Evolutionary conservation across 345 rosid genomes (phyloP).

Genomic region (Kernera saxatilis): DNA sequence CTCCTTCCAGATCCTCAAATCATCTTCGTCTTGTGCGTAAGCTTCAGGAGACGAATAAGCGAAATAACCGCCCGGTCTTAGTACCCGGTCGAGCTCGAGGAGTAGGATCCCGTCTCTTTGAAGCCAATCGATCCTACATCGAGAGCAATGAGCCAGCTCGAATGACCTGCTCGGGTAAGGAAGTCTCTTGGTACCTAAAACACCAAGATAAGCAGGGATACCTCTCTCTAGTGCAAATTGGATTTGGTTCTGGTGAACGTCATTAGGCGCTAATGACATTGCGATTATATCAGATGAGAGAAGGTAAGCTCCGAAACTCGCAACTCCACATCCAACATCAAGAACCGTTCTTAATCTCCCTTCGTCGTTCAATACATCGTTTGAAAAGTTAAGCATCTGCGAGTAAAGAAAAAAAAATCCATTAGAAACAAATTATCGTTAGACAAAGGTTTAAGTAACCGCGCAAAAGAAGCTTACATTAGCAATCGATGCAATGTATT

Average conservation of each 20-base stretch:
- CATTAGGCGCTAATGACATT: conserved; percentile 96
- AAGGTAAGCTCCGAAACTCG: conserved; percentile 96
- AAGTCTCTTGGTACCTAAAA: conserved; percentile 88
- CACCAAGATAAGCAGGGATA: conserved; percentile 98
- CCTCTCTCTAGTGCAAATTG: conserved; percentile 99
- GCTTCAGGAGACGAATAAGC: conserved; percentile 99
- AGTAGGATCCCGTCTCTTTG: conserved; percentile 98
- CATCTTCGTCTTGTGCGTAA: conserved; percentile 94
- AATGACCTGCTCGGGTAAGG: conserved; percentile 99
- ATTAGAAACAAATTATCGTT: conserved; percentile 4
- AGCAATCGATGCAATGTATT: conserved; percentile 89
- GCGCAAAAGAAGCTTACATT: conserved; percentile 48
- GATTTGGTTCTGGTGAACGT: conserved; percentile 99
- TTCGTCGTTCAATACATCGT: conserved; percentile 57
- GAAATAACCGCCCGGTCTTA: conserved; percentile 97
- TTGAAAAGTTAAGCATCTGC: conserved; percentile 93
- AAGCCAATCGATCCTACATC: conserved; percentile 99
- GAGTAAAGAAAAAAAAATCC: neutral
- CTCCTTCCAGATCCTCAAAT: conserved; percentile 87
- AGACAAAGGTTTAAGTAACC: neutral
- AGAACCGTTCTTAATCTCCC: conserved; percentile 85
- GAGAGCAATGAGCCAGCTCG: conserved; percentile 95
- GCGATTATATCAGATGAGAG: conserved; percentile 79
- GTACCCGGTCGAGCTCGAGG: conserved; percentile 93
- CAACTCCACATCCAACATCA: conserved; percentile 99